Evolutionary conservation across 495 filamentous ascomycete genomes (phyloP).

Genomic region (Tetracladium setigerum): DNA sequence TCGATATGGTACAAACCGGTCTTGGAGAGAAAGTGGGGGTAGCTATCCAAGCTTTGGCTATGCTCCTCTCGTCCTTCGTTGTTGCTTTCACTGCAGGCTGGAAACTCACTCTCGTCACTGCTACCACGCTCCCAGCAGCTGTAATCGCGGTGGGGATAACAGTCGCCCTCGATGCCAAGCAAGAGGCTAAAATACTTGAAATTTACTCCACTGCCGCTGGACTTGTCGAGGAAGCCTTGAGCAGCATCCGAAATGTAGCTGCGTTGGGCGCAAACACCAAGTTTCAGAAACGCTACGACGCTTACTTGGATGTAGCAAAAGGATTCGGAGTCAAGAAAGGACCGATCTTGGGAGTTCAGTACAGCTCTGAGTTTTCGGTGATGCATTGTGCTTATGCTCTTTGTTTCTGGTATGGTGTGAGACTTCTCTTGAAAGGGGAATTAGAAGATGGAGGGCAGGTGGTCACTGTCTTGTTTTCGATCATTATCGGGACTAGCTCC

Average conservation of each 20-base stretch:
- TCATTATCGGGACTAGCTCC: background rate
- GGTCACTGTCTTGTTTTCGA: conserved; percentile 1
- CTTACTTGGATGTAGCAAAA: background rate
- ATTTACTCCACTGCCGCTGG: background rate
- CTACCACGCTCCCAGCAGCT: conserved; percentile 35
- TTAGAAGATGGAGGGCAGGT: background rate
- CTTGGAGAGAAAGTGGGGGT: conserved; percentile 4
- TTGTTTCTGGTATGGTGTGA: background rate
- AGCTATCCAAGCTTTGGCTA: conserved; percentile 22
- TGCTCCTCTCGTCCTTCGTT: conserved; percentile 36
- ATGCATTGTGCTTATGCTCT: background rate
- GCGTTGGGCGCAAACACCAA: background rate
- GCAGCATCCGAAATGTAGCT: background rate
- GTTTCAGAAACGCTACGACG: background rate
- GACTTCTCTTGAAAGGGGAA: background rate
- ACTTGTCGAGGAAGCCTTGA: conserved; percentile 1
- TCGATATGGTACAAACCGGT: background rate
- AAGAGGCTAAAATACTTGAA: background rate
- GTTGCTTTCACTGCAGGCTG: conserved; percentile 53
- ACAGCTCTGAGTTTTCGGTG: background rate
- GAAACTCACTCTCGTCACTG: conserved; percentile 50
- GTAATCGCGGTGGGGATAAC: background rate
- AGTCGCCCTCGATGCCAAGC: background rate
- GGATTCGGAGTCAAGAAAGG: background rate
- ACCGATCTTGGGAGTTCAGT: background rate